These are phyloP conservation scores for Leccinum proliferum DNA, from an alignment of 1,284 basidiomycete species.

Conservation along the genomic window DNA sequence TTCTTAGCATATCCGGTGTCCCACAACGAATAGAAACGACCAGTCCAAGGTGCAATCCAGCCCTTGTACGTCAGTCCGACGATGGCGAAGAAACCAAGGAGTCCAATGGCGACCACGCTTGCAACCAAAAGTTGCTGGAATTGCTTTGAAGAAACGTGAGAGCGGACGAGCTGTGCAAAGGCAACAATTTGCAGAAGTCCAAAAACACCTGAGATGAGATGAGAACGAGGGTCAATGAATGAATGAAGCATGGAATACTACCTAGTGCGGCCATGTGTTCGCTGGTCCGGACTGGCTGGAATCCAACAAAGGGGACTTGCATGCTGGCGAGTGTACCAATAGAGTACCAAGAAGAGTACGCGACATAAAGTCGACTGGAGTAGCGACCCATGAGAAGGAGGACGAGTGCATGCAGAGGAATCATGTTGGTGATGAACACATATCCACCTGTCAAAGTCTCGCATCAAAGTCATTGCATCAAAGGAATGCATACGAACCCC, in stretches of 20 bases:
- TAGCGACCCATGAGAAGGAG: slow-evolving; percentile 98
- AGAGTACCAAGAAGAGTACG: slow-evolving; percentile 97
- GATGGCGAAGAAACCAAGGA: slow-evolving; percentile 72
- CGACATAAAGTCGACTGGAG: slow-evolving; percentile 88
- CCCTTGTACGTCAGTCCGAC: slow-evolving; percentile 87
- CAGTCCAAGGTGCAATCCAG: slow-evolving; percentile 98
- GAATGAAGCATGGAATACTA: slow-evolving; percentile 25
- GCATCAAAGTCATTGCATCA: slow-evolving; percentile 3
- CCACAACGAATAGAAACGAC: slow-evolving; percentile 99
- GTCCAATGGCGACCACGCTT: slow-evolving; percentile 64
- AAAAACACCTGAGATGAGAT: slow-evolving; percentile 67
- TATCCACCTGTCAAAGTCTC: slow-evolving; percentile 68
- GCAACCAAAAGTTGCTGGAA: slow-evolving; percentile 81
- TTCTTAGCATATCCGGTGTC: slow-evolving; percentile 99
- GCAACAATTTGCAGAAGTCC: slow-evolving; percentile 96
- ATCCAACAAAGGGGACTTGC: slow-evolving; percentile 99
- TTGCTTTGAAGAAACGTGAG: slow-evolving; percentile 89
- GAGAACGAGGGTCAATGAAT: slow-evolving; percentile 1
- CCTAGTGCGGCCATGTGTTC: slow-evolving; percentile 99
- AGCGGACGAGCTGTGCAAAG: slow-evolving; percentile 86
- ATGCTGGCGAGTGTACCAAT: slow-evolving; percentile 96
- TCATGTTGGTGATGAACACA: slow-evolving; percentile 99
- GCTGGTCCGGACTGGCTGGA: slow-evolving; percentile 96
- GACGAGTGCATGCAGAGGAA: slow-evolving; percentile 91
- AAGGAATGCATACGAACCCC: slow-evolving; percentile 59